Evolutionary conservation across 345 rosid genomes (phyloP).

Genomic region (Excoecaria cochinchinensis): DNA sequence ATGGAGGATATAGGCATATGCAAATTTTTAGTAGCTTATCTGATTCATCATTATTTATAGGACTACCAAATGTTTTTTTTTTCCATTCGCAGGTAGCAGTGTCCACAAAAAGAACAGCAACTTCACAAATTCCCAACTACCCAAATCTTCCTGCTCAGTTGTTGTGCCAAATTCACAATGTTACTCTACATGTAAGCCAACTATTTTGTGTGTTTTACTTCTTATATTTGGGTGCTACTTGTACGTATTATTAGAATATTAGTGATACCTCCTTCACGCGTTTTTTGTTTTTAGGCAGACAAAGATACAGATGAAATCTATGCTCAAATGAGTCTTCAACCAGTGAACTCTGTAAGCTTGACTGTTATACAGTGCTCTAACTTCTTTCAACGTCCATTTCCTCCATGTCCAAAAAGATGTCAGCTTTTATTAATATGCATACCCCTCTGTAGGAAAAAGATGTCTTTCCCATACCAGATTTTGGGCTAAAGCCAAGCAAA

Average conservation of each 20-base stretch:
- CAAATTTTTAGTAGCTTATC: too few relatives aligned
- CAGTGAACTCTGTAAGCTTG: conserved; percentile 76
- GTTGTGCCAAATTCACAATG: conserved; percentile 96
- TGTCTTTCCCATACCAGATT: conserved; percentile 81
- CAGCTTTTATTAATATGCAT: conserved; percentile 1
- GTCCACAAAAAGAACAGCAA: conserved; percentile 84
- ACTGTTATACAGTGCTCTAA: background rate
- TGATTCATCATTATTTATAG: background rate
- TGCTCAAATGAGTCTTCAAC: conserved; percentile 97
- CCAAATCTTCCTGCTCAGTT: conserved; percentile 94
- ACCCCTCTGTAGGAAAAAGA: conserved; percentile 66
- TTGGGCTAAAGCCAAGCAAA: conserved; percentile 76
- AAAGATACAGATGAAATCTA: conserved; percentile 91
- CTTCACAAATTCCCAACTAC: conserved; percentile 89
- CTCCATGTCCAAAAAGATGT: background rate
- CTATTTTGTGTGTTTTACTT: conserved; percentile 4
- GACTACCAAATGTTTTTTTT: background rate
- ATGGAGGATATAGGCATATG: background rate
- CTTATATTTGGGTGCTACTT: background rate
- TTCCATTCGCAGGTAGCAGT: conserved; percentile 63
- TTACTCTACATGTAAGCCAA: conserved; percentile 67
- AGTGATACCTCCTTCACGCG: background rate
- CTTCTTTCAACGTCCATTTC: background rate
- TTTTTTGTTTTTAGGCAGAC: conserved; percentile 59
- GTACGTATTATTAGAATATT: background rate